These are phyloP conservation scores for Thielaviopsis euricoi DNA, from an alignment of 2,329 filamentous ascomycete species.

Conservation along the genomic window DNA sequence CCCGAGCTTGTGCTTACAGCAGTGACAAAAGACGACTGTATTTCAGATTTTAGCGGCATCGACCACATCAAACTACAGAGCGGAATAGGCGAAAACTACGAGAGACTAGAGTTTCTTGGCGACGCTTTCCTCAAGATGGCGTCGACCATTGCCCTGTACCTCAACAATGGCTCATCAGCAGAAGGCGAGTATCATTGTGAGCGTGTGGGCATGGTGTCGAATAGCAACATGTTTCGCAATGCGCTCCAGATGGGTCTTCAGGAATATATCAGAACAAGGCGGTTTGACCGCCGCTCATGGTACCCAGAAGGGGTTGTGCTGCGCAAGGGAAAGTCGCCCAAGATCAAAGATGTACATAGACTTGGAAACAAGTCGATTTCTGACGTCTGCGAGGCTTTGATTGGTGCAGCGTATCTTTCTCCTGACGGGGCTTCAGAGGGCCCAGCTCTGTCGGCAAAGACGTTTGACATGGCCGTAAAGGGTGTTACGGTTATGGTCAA, in stretches of 20 bases:
- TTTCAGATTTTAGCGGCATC: conserved; percentile 53
- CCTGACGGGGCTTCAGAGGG: conserved; percentile 26
- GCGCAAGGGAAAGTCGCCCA: conserved; percentile 50
- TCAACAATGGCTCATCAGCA: conserved; percentile 52
- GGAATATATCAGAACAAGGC: conserved; percentile 66
- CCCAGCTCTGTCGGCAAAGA: conserved; percentile 13
- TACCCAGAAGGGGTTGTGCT: conserved; percentile 69
- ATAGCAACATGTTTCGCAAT: conserved; percentile 70
- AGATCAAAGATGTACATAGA: conserved; percentile 34
- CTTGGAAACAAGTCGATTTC: conserved; percentile 82
- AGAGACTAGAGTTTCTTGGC: conserved; percentile 82
- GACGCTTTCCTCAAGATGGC: conserved; percentile 94
- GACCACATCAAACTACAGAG: conserved; percentile 57
- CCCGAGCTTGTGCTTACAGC: conserved; percentile 68
- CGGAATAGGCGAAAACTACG: conserved; percentile 90
- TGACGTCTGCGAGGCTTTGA: conserved; percentile 86
- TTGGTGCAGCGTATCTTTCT: conserved; percentile 62
- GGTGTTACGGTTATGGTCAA: conserved; percentile 55
- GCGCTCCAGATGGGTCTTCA: conserved; percentile 50
- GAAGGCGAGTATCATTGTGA: conserved; percentile 83
- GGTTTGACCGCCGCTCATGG: conserved; percentile 73
- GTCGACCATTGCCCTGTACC: conserved; percentile 75
- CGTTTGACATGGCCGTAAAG: conserved; percentile 40
- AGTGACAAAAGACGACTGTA: conserved; percentile 82
- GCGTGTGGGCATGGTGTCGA: conserved; percentile 82